Evolutionary conservation across 352 stramenopile species (phyloP).

Genomic region (Globisporangium abappressorium): DNA sequence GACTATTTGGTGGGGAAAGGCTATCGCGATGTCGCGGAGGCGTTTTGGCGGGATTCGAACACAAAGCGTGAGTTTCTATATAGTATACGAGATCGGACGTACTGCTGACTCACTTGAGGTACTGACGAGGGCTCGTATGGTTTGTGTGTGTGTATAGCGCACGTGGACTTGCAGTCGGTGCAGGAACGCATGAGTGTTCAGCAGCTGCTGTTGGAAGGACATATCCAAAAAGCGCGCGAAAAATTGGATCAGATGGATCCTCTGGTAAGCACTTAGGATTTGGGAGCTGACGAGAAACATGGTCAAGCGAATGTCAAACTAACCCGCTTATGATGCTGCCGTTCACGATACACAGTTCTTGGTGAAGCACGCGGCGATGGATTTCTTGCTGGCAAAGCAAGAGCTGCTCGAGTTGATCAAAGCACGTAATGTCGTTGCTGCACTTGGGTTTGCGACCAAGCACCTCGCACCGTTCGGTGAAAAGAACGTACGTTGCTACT

Average conservation of each 20-base stretch:
- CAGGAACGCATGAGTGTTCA: slow-evolving; percentile 73
- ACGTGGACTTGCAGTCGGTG: slow-evolving; percentile 72
- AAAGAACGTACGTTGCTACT: slow-evolving; percentile 42
- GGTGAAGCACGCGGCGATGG: slow-evolving; percentile 53
- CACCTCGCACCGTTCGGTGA: slow-evolving; percentile 71
- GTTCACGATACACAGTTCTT: slow-evolving; percentile 34
- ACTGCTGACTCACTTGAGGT: neutral
- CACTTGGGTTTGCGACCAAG: slow-evolving; percentile 69
- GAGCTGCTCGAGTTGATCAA: slow-evolving; percentile 84
- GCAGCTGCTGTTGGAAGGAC: slow-evolving; percentile 56
- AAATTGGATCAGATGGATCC: slow-evolving; percentile 58
- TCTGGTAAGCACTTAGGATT: slow-evolving; percentile 18
- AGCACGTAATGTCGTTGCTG: slow-evolving; percentile 50
- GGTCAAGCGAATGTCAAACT: neutral
- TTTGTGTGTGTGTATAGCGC: slow-evolving; percentile 26
- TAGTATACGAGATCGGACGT: neutral
- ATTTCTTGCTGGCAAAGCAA: slow-evolving; percentile 78
- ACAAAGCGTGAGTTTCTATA: slow-evolving; percentile 53
- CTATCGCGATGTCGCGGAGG: slow-evolving; percentile 72
- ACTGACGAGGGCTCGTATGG: neutral
- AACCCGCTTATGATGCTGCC: neutral
- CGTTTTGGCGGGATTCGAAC: slow-evolving; percentile 66
- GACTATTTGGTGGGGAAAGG: slow-evolving; percentile 81
- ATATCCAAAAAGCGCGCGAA: slow-evolving; percentile 53
- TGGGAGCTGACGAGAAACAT: neutral